Evolutionary conservation across 2,329 filamentous ascomycete genomes (phyloP), one percentile per base, ranked within the genome.

Genomic region (Trichoderma sp.): DNA sequence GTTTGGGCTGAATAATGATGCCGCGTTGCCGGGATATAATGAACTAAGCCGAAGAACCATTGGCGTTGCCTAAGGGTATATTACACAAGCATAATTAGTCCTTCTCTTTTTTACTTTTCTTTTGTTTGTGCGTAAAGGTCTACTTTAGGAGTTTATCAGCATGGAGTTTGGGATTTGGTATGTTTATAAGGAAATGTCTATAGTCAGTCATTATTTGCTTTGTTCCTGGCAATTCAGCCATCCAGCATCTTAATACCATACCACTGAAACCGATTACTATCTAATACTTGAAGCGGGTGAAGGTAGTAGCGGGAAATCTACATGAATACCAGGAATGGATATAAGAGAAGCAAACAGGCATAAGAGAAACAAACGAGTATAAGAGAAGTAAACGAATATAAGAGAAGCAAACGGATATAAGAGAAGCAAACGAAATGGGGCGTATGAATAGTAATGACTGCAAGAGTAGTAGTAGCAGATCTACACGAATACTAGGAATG

Each of bases 11-110:
- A 83, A 82, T 74, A 79, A 79, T 29, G 81, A 79, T 68, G 80
- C 80, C 65, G 79, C 83, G 38, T 79, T 89, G 38, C 85, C 86
- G 7, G 84, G 83, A 11, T 86, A 86, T 74, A 79, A 84, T n/a
- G 83, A 84, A 27, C 64, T 82, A 41, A 78, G 78, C 64, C 79
- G 79, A 64, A 81, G 79, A 24, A 77, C 79, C 31, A 41, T 74
- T 38, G 56, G 50, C 33, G 63, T 74, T 50, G 63, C 45, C 27
- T 74, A 45, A 62, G 3, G 14, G 27, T n/a, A 27, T n/a, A 50
- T 4, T 67, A 16, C 6, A 2, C 56, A 16, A 8, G 12, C 21
- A 45, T 41, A 38, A 45, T 56, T 31, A 18, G 45, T 41, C 45
- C 3, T 35, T 65, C 56, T 27, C n/a, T 24, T 62, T 45, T 33